Percentiles rank a stretch among this genome's conserved stretches.
These are phyloP conservation scores for Chrysanthemum makinoi DNA, from an alignment of 129 eudicot genomes.

Conservation along the genomic window DNA sequence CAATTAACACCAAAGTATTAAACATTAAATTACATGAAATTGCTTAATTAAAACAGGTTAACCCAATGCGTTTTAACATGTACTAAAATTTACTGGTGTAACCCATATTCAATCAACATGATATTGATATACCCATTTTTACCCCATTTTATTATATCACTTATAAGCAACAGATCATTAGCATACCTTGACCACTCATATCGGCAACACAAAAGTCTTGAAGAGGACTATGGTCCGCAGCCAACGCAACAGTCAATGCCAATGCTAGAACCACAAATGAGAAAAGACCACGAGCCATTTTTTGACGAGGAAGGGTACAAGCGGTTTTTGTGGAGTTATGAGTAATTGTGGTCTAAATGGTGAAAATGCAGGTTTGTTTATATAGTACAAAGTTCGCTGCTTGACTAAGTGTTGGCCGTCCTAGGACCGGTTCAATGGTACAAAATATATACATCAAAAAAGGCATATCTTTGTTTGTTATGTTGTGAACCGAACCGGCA, in stretches of 20 bases:
- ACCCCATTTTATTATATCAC: too few species aligned
- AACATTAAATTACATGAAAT: neutral
- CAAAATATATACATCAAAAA: neutral
- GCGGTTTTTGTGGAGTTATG: neutral
- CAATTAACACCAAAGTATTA: conserved; percentile 11
- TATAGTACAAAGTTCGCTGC: conserved; percentile 17
- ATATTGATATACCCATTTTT: too few species aligned
- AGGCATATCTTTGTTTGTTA: conserved; percentile 13
- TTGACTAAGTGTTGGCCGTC: neutral
- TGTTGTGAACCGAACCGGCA: conserved; percentile 12
- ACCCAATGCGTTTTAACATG: too few species aligned
- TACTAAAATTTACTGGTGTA: neutral
- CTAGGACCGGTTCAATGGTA: neutral
- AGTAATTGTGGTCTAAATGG: conserved; percentile 18
- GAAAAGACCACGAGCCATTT: conserved; percentile 23
- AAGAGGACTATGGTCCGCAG: conserved; percentile 46
- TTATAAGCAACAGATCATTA: neutral
- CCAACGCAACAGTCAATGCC: conserved; percentile 23
- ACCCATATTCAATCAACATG: too few species aligned
- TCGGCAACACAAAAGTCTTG: conserved; percentile 48
- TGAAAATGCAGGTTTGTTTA: conserved; percentile 12
- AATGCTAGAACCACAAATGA: conserved; percentile 12
- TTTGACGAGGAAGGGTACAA: neutral
- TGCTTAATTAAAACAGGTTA: too few species aligned
- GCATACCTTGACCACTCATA: conserved; percentile 30